Base-by-base conservation (phyloP, 2,329 filamentous ascomycete genomes). In the Neopestalotiopsis sp. region DNA sequence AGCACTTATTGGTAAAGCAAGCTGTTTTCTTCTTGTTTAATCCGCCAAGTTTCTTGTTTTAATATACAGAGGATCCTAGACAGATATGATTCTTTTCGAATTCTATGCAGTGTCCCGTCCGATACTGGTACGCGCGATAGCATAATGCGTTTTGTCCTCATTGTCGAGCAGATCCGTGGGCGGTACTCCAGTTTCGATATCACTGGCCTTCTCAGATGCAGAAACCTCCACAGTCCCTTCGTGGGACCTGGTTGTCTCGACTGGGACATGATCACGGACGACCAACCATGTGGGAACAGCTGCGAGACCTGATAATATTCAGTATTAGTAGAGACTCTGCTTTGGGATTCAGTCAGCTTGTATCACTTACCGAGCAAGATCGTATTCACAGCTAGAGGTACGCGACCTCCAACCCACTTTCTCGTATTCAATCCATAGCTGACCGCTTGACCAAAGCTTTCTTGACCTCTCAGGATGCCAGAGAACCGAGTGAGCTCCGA, bases 401-500 rank as follows among this genome's bases (percentile, higher is more conserved):
- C 80, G 14, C 80, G 74, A 0, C 80, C 80, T 0, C 80, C 80
- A 9, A 75, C 67, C 81, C 80, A 82, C n/a, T 78, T 73, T 9
- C 69, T 75, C 0, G 80, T 81, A 63, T 82, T 82, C 2, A 83
- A 65, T 0, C 81, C 81, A 65, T 76, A 83, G n/a, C 76, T 76
- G 9, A 83, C 74, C 1, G 80, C 81, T 69, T 83, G 81, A 0
- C 77, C 75, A 24, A 82, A 82, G 40, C 81, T 82, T 74, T 83
- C 81, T 69, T 82, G 80, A 1, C 81, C 81, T 40, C 81, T 70
- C 24, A 83, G 71, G 34, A 83, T 79, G 4, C 81, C 81, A 2
- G 80, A 79, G 60, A 81, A 79, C 0, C 81, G 78, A 3, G 79
- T 80, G 14, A 86, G 75, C 70, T 89, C 85, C 0, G 85, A 85